Evolutionary conservation across 352 stramenopile species (phyloP), one percentile per base, ranked within the genome.

Genomic region (Sclerospora graminicola): DNA sequence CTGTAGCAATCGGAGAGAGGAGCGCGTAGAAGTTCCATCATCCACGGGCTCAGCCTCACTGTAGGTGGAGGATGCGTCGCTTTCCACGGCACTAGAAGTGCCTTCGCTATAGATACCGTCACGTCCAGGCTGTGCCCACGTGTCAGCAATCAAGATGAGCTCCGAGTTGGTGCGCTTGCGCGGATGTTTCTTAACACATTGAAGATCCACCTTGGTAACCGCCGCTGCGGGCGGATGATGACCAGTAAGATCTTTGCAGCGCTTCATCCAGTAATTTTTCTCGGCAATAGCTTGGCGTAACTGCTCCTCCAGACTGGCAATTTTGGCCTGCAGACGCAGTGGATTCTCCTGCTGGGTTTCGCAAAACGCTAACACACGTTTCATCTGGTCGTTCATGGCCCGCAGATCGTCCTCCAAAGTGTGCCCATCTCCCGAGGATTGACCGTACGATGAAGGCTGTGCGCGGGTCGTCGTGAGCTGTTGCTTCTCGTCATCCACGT

Each of bases 231-330:
- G 57, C n/a, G 61, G 43, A 30, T 66, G 54, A 44, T 76, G 63
- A 31, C 57, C 57, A 45, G 64, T 66, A 38, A 89, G 60, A 43
- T 85, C 76, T 40, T 87, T 79, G 57, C 76, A 89, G 15, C 76
- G 74, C 51, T 87, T 85, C 69, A 89, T 86, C 81, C 81, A 93
- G 59, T 93, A 90, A 51, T 93, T 89, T 58, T 93, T 93, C 63
- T 93, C 81, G 9, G 69, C 65, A 34, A 89, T 66, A 20, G 68
- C 78, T 46, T 76, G 63, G 10, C 74, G 69, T 20, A 93, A 66
- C 55, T 89, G 69, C 41, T 89, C 70, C 57, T 88, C 53, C 29
- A 93, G 63, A 42, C 88, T 72, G 32, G 69, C 63, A 51, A 93
- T 82, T 67, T 84, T 85, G 41, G 65, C 63, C 37, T 89, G 72